Percentiles rank a stretch among this genome's conserved stretches.
phyloP scores from a whole-genome alignment of 768 basidiomycete genomes.

The Lentinula lateritia region DNA sequence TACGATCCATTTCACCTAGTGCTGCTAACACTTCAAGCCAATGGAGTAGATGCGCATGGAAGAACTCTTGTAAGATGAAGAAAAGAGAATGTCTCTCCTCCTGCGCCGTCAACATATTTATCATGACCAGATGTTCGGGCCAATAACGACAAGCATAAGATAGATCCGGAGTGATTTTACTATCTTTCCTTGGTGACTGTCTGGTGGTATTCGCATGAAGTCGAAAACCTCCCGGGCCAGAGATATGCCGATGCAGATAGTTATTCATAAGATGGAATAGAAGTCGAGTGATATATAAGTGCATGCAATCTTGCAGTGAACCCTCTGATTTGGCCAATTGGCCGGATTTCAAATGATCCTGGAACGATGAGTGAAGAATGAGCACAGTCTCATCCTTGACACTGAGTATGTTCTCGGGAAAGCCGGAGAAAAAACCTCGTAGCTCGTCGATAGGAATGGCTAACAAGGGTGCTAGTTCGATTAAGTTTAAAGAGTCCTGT shows the following conservation, averaged over 20 bases:
- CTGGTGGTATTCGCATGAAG: neutral
- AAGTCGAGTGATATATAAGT: neutral
- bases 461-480: neutral
- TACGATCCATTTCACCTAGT: neutral
- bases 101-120: neutral
- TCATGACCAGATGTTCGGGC: neutral
- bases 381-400: neutral
- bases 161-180: neutral
- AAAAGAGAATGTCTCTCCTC: neutral
- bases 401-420: neutral
- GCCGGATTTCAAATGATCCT: neutral
- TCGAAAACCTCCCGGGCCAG: neutral
- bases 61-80: neutral
- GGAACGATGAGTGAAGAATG: neutral
- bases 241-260: neutral
- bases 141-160: slow-evolving; percentile 3
- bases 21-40: slow-evolving; percentile 1
- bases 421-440: neutral
- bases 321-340: neutral
- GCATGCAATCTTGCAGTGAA: neutral
- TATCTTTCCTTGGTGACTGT: neutral
- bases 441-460: neutral
- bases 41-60: neutral
- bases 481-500: neutral
- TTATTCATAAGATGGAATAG: neutral